These are phyloP conservation scores for Coelastrella sp. DNA, from an alignment of 139 green algal species.

Conservation along the genomic window DNA sequence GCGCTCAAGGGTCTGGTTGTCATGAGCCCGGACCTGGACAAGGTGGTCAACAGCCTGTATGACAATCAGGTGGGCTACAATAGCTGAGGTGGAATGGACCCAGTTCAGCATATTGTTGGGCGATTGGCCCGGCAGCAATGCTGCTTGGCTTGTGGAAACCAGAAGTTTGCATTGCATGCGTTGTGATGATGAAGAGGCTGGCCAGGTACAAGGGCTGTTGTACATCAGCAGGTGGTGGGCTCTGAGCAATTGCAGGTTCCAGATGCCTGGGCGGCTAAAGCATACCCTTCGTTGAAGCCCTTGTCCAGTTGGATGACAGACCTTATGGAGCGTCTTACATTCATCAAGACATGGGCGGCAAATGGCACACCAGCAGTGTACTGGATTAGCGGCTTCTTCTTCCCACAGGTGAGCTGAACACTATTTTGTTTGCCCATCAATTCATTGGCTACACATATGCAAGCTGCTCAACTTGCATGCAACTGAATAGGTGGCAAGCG, in stretches of 20 bases:
- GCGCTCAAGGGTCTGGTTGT: constrained; percentile 81
- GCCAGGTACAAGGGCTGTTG: not conserved
- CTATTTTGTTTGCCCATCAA: not conserved
- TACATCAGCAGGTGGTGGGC: too few species aligned
- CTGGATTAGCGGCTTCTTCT: constrained; percentile 94
- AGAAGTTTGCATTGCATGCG: too few species aligned
- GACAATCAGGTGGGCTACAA: constrained; percentile 76
- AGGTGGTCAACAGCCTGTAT: constrained; percentile 76
- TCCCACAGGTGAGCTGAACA: constrained; percentile 73
- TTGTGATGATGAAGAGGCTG: not conserved
- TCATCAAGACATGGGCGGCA: constrained; percentile 79
- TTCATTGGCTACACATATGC: not conserved
- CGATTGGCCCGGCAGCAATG: not conserved
- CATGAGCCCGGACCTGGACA: constrained; percentile 86
- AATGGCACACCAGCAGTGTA: constrained; percentile 73
- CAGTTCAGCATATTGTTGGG: not conserved
- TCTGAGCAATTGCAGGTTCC: constrained; percentile 64
- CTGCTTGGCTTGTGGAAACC: not conserved
- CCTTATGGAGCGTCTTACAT: constrained; percentile 77
- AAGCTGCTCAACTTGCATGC: not conserved
- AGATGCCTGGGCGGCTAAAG: constrained; percentile 82
- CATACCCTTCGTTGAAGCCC: constrained; percentile 90
- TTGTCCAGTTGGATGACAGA: constrained; percentile 83
- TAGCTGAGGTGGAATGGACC: not conserved
- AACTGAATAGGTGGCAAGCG: not conserved